These are phyloP conservation scores for Brassica hybrid DNA, from an alignment of 441 rosid genomes.

Conservation along the genomic window DNA sequence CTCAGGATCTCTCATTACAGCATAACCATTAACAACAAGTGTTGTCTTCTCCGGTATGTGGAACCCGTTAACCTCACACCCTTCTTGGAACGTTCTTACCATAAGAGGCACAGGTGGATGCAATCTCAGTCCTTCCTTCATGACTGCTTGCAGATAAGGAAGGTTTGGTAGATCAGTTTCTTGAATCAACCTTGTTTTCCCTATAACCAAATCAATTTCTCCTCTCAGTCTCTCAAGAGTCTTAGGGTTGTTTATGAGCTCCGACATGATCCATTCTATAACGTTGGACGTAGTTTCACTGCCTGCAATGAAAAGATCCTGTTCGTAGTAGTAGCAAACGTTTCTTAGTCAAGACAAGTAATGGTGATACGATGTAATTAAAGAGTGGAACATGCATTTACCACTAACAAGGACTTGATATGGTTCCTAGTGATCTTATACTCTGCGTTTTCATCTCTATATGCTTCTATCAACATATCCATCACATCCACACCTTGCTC, in stretches of 20 bases:
- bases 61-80: background rate
- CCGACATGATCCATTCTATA: slow-evolving; percentile 22
- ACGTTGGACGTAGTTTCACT: no score
- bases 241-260: background rate
- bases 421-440: background rate
- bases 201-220: slow-evolving; percentile 3
- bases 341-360: no score
- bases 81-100: background rate
- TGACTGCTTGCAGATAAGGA: slow-evolving; percentile 6
- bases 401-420: background rate
- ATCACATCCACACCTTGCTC: background rate
- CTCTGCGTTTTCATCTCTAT: background rate
- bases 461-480: background rate
- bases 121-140: slow-evolving; percentile 23
- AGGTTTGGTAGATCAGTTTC: slow-evolving; percentile 31
- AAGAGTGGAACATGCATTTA: no score
- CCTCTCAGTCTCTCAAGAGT: slow-evolving; percentile 1
- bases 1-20: slow-evolving; percentile 25
- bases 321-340: no score
- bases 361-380: no score
- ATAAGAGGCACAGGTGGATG: slow-evolving; percentile 3
- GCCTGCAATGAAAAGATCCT: no score
- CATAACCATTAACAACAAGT: slow-evolving; percentile 19
- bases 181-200: slow-evolving; percentile 26
- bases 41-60: slow-evolving; percentile 14